These are phyloP conservation scores for Rachicladosporium sp. DNA, from an alignment of 2,329 filamentous ascomycete genomes.

Conservation along the genomic window DNA sequence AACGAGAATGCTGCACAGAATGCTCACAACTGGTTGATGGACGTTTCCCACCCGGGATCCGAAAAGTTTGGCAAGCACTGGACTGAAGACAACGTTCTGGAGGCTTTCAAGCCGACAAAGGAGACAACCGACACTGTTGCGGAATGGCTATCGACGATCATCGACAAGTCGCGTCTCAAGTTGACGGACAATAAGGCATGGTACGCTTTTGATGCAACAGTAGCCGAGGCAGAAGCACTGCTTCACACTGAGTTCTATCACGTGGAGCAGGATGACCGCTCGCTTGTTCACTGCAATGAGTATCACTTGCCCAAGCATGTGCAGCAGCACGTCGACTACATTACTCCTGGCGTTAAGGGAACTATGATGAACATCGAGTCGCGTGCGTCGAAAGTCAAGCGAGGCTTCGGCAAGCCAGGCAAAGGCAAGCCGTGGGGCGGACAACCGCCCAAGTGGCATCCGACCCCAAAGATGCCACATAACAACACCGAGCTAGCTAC, in stretches of 20 bases:
- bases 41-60: slow-evolving; percentile 32
- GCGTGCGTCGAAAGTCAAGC: no score
- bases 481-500: slow-evolving; percentile 22
- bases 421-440: no score
- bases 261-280: slow-evolving; percentile 29
- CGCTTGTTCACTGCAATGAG: slow-evolving; percentile 28
- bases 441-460: no score
- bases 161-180: slow-evolving; percentile 13
- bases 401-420: no score
- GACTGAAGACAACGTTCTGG: slow-evolving; percentile 30
- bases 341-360: slow-evolving; percentile 6
- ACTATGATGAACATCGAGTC: no score
- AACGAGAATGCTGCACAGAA: slow-evolving; percentile 14
- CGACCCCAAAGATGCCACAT: slow-evolving; percentile 7
- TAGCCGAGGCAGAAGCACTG: slow-evolving; percentile 40
- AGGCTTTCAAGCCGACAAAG: slow-evolving; percentile 29
- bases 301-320: slow-evolving; percentile 23
- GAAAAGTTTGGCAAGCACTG: slow-evolving; percentile 31
- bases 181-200: slow-evolving; percentile 29
- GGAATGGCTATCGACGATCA: slow-evolving; percentile 15
- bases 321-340: slow-evolving; percentile 23
- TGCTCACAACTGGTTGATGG: slow-evolving; percentile 20
- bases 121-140: slow-evolving; percentile 14
- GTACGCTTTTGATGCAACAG: slow-evolving; percentile 43
- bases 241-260: slow-evolving; percentile 41